phyloP scores from a whole-genome alignment of 208 protist genomes.

The Leishmania tarentolae region DNA sequence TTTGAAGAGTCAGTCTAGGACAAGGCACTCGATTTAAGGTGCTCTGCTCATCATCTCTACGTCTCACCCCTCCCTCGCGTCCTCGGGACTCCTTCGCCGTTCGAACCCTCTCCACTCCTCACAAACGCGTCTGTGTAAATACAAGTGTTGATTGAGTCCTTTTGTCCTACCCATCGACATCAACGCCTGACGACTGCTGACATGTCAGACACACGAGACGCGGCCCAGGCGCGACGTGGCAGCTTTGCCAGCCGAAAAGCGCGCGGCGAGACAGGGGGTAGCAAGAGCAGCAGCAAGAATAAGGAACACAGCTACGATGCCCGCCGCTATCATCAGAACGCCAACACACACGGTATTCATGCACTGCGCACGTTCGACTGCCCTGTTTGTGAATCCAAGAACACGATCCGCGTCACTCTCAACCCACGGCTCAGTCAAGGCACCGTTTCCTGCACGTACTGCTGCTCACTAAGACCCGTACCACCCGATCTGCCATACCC shows the following conservation, averaged over 20 bases:
- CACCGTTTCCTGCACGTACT: slow-evolving; percentile 74
- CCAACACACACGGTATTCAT: slow-evolving; percentile 54
- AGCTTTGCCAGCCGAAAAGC: slow-evolving; percentile 27
- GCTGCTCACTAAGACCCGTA: slow-evolving; percentile 50
- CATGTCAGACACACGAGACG: slow-evolving; percentile 23
- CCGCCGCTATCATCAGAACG: slow-evolving; percentile 60
- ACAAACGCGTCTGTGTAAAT: neutral
- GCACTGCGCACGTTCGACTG: slow-evolving; percentile 78
- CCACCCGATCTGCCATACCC: slow-evolving; percentile 81
- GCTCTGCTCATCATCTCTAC: slow-evolving; percentile 1
- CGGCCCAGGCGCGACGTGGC: slow-evolving; percentile 2
- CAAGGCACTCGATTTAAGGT: neutral
- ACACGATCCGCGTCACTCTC: slow-evolving; percentile 68
- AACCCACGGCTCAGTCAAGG: slow-evolving; percentile 50
- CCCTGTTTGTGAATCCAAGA: slow-evolving; percentile 73
- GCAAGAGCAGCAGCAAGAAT: slow-evolving; percentile 8
- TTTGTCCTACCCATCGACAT: neutral
- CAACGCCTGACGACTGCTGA: neutral
- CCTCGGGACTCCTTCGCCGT: neutral
- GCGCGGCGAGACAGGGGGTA: slow-evolving; percentile 18
- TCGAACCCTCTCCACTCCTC: neutral
- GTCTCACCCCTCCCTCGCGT: neutral
- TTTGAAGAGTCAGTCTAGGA: neutral
- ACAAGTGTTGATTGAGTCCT: neutral
- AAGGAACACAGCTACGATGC: slow-evolving; percentile 50